Evolutionary conservation across 2,329 filamentous ascomycete species (phyloP).

Genomic region (Penicillium sp.): DNA sequence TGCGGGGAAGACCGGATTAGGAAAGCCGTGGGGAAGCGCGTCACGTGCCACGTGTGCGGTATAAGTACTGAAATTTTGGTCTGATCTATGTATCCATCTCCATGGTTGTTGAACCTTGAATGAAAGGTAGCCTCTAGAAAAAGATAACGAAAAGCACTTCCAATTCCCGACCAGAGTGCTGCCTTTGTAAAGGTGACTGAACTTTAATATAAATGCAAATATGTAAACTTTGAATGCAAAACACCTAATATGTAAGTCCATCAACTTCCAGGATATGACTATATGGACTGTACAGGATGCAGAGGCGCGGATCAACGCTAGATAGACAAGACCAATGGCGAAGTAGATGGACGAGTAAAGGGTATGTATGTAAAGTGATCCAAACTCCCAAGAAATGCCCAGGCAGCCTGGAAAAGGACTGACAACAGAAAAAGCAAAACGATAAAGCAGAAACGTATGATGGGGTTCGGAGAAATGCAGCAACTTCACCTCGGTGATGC

Average conservation of each 20-base stretch:
- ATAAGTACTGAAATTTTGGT: background rate
- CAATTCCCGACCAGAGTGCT: background rate
- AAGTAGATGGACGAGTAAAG: conserved; percentile 11
- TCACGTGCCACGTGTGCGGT: conserved; percentile 13
- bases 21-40: conserved; percentile 10
- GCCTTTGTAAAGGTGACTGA: too few species aligned
- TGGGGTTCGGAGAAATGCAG: background rate
- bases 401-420: conserved; percentile 6
- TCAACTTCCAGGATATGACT: background rate
- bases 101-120: background rate
- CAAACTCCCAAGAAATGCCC: conserved; percentile 24
- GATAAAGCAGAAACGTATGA: background rate
- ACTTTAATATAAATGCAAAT: background rate
- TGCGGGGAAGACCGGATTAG: conserved; percentile 13
- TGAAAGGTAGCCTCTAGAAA: background rate
- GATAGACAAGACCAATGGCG: conserved; percentile 1
- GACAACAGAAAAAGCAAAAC: conserved; percentile 7
- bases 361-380: conserved; percentile 17
- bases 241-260: conserved; percentile 3
- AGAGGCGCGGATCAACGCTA: conserved; percentile 1
- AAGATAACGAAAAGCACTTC: background rate
- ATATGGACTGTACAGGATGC: conserved; percentile 6
- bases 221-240: background rate
- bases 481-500: conserved; percentile 32
- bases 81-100: background rate